Evolutionary conservation across 2,329 filamentous ascomycete genomes (phyloP), one percentile per base, ranked within the genome.

Genomic region (Fusarium circinatum): DNA sequence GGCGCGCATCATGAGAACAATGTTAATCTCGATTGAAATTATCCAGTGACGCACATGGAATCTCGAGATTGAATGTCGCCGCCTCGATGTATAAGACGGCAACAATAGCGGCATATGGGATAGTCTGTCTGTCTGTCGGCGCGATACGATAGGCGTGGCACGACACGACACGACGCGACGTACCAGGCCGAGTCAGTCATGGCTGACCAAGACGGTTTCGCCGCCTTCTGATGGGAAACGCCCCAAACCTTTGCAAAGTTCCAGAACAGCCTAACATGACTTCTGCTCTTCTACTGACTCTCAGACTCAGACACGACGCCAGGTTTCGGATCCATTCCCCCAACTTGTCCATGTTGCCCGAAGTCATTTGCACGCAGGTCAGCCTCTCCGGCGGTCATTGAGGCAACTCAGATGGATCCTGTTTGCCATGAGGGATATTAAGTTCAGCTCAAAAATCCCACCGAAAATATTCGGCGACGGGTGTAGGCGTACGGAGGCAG

Each of bases 401-500:
- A 74, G 56, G 55, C 57, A 52, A 45, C 49, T 44, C 45, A 49
- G 34, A 47, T 63, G 49, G 48, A 48, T 28, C 38, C 38, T 68
- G 47, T 72, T 69, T 65, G 68, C 71, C 52, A 52, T 74, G 41
- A 60, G 51, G 45, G 26, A 39, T 56, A 30, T 47, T 30, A 28
- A 22, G 18, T 45, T 42, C 61, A 52, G 47, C 57, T 60, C 52
- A 55, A 51, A 41, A 34, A 41, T 38, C 44, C 32, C 28, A 68
- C 73, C 73, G 70, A 76, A 71, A 69, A 74, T 64, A 49, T 57
- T 76, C 70, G 73, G 73, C 63, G 62, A 59, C 49, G 56, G 63
- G 47, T 64, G 42, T 42, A 61, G 12, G 26, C n/a, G 32, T 57
- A 39, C 34, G 38, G 39, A 52, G 34, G 54, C 22, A 44, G n/a